Base-by-base conservation (phyloP, 768 basidiomycete species). In the Kwoniella europaea region DNA sequence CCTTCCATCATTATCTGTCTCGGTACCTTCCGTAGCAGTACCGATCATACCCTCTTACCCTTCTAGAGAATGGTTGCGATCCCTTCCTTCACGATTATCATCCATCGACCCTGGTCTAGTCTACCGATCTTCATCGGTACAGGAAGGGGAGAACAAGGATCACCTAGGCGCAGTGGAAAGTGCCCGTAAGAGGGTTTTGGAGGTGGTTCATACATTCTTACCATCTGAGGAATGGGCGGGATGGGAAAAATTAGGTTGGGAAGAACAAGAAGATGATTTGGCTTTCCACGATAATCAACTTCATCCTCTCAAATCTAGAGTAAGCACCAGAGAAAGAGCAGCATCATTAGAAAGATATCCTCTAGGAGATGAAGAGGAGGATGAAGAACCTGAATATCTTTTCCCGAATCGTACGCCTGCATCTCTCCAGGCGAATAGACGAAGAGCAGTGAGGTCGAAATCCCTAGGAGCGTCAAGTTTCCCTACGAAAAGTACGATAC, bases 171-270 rank as follows among this genome's bases (percentile, higher is more conserved):
- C 75, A 7, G 71, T 80, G 4, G 69, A 77, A 41, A 55, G 65
- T 35, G 79, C 79, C 5, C 54, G 79, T 43, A 50, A 74, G 64
- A 72, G 75, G 22, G 74, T 83, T 15, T 71, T 81, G 18, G 73
- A 76, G 9, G 63, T 83, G 15, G 80, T 83, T 1, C 76, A 79
- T 63, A 69, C 76, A 4, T 52, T 81, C 2, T 65, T 83, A n/a
- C 82, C 82, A 3, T 79, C 78, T 0, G 82, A 83, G 54, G 79
- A 83, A 42, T 83, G 82, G 82, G 77, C 75, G 60, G 82, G 82
- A 35, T 83, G 82, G 82, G 81, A 83, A 64, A 70, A 68, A 44
- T 65, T 83, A 35, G 82, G 82, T 3, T 83, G 82, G 82, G 80
- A 81, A 65, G 82, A 82, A 24, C 73, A 73, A 53, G 74, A 74